Evolutionary conservation across 176 grass and related monocot genomes (phyloP).

Genomic region (Saccharum spontaneum): DNA sequence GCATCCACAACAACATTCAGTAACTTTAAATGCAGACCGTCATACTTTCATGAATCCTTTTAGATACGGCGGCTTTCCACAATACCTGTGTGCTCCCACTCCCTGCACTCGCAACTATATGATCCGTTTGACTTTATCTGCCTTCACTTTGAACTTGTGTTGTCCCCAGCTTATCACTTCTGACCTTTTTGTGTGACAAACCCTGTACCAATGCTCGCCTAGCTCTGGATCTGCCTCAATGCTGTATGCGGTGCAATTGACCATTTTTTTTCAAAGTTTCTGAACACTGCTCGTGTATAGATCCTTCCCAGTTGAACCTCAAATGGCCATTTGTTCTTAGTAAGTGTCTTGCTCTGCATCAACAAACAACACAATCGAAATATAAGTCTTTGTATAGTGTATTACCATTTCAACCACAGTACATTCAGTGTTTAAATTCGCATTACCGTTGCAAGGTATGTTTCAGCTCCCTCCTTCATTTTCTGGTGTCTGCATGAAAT

Average conservation of each 20-base stretch:
- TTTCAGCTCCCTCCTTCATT: background rate
- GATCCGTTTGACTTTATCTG: background rate
- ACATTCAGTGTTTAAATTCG: too few species aligned
- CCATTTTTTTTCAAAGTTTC: too few species aligned
- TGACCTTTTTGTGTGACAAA: background rate
- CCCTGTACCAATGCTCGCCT: background rate
- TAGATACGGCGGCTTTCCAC: too few species aligned
- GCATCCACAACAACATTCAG: too few species aligned
- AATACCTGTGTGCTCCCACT: background rate
- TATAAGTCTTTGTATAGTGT: too few species aligned
- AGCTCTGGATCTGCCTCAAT: too few species aligned
- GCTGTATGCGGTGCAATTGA: too few species aligned
- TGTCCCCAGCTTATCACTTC: background rate
- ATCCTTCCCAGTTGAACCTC: background rate
- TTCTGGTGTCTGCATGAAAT: background rate
- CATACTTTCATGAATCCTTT: too few species aligned
- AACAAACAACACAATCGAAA: background rate
- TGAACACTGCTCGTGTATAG: background rate
- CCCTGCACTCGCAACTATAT: background rate
- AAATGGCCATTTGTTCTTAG: background rate
- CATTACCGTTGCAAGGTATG: background rate
- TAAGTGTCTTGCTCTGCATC: background rate
- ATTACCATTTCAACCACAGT: too few species aligned
- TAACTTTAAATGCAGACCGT: too few species aligned
- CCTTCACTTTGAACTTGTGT: background rate